Percentiles rank a stretch among this genome's conserved stretches.
Evolutionary conservation across 2,329 filamentous ascomycete species (phyloP).

Genomic region (Sporothrix variecibatus): DNA sequence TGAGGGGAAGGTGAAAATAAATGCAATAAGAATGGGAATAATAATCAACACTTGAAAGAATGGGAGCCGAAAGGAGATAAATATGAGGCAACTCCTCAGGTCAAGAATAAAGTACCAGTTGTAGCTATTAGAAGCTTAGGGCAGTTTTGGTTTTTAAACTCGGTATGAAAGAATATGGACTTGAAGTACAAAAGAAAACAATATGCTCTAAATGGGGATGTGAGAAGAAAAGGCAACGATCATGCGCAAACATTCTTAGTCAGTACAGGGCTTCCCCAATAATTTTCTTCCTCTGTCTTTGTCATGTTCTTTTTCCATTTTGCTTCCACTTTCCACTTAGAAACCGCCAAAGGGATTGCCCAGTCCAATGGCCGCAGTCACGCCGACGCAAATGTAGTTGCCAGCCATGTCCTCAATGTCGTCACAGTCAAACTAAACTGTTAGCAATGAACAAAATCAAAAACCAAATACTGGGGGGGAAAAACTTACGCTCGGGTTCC

Average conservation of each 20-base stretch:
- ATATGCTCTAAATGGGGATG: not conserved
- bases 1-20: not conserved
- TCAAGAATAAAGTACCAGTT: too few species aligned
- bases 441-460: not conserved
- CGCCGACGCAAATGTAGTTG: constrained; percentile 26
- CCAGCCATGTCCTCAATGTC: constrained; percentile 27
- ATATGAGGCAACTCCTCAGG: too few species aligned
- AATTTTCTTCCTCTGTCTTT: not conserved
- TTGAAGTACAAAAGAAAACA: not conserved
- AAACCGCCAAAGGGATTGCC: constrained; percentile 7
- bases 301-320: not conserved
- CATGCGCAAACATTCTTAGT: not conserved
- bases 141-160: not conserved
- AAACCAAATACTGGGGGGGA: not conserved
- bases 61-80: not conserved
- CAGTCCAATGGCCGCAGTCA: not conserved
- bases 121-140: too few species aligned
- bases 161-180: not conserved
- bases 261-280: not conserved
- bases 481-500: constrained; percentile 26
- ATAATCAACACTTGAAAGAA: not conserved
- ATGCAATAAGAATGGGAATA: not conserved
- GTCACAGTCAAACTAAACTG: constrained; percentile 26
- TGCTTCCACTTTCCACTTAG: not conserved
- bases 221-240: not conserved